Base-by-base conservation (phyloP, 768 basidiomycete genomes). In the Epithele typhae region DNA sequence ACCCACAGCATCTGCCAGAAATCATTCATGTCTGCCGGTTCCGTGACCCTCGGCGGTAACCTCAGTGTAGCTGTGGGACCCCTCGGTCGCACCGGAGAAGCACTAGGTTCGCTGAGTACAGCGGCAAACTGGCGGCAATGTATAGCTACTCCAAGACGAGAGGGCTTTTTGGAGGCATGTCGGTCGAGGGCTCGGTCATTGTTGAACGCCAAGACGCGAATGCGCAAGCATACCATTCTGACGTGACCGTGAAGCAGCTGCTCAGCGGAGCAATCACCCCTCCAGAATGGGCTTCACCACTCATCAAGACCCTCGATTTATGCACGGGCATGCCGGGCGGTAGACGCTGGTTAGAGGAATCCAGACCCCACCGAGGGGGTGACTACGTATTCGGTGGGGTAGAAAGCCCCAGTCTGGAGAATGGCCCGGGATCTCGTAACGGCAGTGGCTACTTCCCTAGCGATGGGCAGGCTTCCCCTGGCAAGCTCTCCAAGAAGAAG, bases 171-270 rank as follows among this genome's bases (percentile, higher is more conserved):
- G 94, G 95, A 24, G 95, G 95, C 5, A 74, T 96, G 10, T 92
- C 89, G 15, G 63, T 90, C 10, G 87, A 90, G 69, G 92, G 92
- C 11, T 89, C 87, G 1, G 83, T 96, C 41, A 93, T 98, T 49
- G 76, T 96, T 14, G 95, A 96, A 65, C 80, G 95, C 32, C 87
- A 92, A 59, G 95, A 99, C 64, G 91, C 92, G 8, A 97, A 96
- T 60, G 71, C 79, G 1, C 73, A 83, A 40, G 94, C 94, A 2
- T 96, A 96, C 59, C 65, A 68, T 23, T 75, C 79, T 2, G 76
- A 84, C 44, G 88, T 93, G 15, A 82, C 84, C 1, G 84, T 74
- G 2, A 85, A 84, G 62, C 75, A 84, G 61, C 78, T 99, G 21
- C 81, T 99, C 14, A 84, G 81, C 32, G 95, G 95, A 5, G 63